Evolutionary conservation across 768 basidiomycete species (phyloP), one percentile per base, ranked within the genome.

Genomic region (Mycena sanguinolenta): DNA sequence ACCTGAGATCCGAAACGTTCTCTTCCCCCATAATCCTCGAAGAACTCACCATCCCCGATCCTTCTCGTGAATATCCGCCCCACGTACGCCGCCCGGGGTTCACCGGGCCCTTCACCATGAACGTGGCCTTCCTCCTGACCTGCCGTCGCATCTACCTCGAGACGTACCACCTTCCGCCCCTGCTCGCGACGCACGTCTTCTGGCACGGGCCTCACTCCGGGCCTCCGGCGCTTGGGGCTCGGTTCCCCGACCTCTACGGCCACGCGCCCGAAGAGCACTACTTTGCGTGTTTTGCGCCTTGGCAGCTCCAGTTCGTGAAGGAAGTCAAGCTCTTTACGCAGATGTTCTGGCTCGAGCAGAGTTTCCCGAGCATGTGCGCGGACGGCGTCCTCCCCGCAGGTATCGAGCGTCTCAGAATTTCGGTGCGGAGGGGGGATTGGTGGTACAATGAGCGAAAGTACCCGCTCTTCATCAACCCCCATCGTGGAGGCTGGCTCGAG

Each of bases 321-420:
- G 59, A 61, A 19, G 9, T 67, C 13, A 3, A 55, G 13, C 59
- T 67, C 8, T 67, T 60, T 53, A 67, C 66, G 52, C 66, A 67
- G 59, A 67, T 67, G 66, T 61, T 34, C 59, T 67, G 66, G 66
- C 58, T 61, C 39, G 66, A 61, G 28, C 14, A 49, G 50, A 54
- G 50, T 28, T 67, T 67, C 19, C 12, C 34, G 38, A n/a, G 1
- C 49, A 25, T 67, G 5, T 53, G 50, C 12, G 17, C 17, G 50
- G 44, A 50, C 50, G 58, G 52, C 14, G 36, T 60, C 27, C 13
- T 67, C 12, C 65, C 49, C 3, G 19, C n/a, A 21, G 4, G 27
- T 30, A 16, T 67, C 42, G 58, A 67, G 53, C 58, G 59, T 21
- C 66, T 67, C 28, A 54, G 42, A 9, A 59, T 67, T 28, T 60